Evolutionary conservation across 305 asterid genomes (phyloP), one percentile per base, ranked within the genome.

Genomic region (Solanum aculeatissimum): DNA sequence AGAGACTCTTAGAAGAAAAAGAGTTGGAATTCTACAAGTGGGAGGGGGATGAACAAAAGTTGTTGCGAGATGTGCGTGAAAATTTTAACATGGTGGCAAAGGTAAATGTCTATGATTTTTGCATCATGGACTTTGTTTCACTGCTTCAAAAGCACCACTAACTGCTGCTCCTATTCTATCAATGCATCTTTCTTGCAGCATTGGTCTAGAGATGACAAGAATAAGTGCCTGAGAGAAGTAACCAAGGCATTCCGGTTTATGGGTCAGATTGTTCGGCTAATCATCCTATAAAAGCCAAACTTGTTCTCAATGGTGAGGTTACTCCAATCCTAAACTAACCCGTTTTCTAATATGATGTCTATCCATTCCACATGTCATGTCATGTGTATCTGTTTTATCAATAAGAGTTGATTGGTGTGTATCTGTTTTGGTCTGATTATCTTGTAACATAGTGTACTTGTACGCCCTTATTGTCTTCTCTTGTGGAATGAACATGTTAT

Each of bases 231-330:
- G 49, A 92, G 94, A 84, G 98, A 96, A 92, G 83, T 93, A 58
- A 92, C 97, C 7, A 96, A 96, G 89, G 92, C 97, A 58, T 95
- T 93, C 88, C 95, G 97, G 43, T 95, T 83, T 87, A 88, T 96
- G 80, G 98, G 97, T 86, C 98, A 95, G 90, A 94, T 96, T 15
- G 92, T 94, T 63, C 92, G 98, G 81, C 89, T 96, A 69, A 96
- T 96, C 87, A 90, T 96, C 83, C 87, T 91, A 88, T 91, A 80
- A 90, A 85, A 32, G 27, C 23, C 32, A 23, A 65, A 82, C n/a
- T 45, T 82, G 38, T 42, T 45, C 74, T 11, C 49, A 68, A 43
- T 60, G 77, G 68, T 79, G 51, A 79, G 83, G 18, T 7, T 49
- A 77, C n/a, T 1, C 35, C 83, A 79, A n/a, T 35, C 69, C 83